A percentile compares a stretch with the other conserved stretches of the same genome.
Evolutionary conservation across 768 basidiomycete species (phyloP).

Genomic region (Macrolepiota albuminosa): DNA sequence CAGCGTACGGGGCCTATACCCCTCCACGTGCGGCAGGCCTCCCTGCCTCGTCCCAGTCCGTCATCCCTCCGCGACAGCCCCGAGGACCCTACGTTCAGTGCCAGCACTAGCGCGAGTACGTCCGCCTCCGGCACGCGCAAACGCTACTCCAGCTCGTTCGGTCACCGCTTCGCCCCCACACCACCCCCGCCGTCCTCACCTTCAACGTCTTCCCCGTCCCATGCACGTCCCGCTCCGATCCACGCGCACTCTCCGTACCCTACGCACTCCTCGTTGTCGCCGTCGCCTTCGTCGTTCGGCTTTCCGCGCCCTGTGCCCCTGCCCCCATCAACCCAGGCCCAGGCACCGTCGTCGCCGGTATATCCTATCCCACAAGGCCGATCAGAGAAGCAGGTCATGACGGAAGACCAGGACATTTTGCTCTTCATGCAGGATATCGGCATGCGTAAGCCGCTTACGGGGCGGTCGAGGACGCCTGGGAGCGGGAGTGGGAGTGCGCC

Average conservation of each 20-base stretch:
- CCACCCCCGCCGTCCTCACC: constrained; percentile 20
- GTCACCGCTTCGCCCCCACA: constrained; percentile 53
- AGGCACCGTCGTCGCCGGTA: background rate
- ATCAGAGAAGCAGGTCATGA: constrained; percentile 31
- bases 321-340: background rate
- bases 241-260: constrained; percentile 1
- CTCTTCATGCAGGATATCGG: constrained; percentile 77
- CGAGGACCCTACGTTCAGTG: constrained; percentile 2
- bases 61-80: constrained; percentile 8
- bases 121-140: constrained; percentile 34
- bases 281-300: background rate
- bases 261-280: background rate
- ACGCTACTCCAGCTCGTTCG: constrained; percentile 76
- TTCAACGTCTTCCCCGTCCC: background rate
- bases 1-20: background rate
- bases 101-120: background rate
- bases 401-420: constrained; percentile 76
- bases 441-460: constrained; percentile 57
- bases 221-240: background rate
- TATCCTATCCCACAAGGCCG: background rate
- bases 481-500: background rate
- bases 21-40: background rate
- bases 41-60: background rate
- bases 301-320: background rate
- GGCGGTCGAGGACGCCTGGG: constrained; percentile 23